Evolutionary conservation across 129 eudicot species (phyloP).

Genomic region (Flaveria linearis): DNA sequence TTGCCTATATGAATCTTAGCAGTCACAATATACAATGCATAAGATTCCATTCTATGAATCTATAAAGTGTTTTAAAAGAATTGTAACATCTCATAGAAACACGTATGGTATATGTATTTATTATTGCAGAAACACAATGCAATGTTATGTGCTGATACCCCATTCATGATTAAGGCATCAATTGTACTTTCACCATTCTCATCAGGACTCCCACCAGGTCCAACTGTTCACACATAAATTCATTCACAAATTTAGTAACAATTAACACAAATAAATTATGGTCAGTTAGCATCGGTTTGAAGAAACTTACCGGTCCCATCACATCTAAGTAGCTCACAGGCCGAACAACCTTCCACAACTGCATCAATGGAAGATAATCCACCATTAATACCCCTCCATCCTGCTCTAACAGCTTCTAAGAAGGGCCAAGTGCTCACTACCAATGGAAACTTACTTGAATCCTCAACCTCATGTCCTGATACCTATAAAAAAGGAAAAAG

Average conservation of each 20-base stretch:
- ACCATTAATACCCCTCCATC: slow-evolving; percentile 63
- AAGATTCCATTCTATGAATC: background rate
- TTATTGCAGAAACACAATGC: background rate
- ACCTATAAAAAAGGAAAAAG: slow-evolving; percentile 26
- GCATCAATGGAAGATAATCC: slow-evolving; percentile 77
- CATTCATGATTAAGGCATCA: slow-evolving; percentile 92
- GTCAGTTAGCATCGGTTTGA: background rate
- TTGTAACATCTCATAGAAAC: background rate
- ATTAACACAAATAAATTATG: background rate
- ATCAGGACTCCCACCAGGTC: slow-evolving; percentile 99
- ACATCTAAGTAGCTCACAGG: slow-evolving; percentile 77
- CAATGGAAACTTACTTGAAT: slow-evolving; percentile 51
- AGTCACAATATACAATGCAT: slow-evolving; percentile 31
- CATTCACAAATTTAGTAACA: background rate
- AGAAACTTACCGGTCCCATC: slow-evolving; percentile 75
- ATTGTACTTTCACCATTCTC: slow-evolving; percentile 89
- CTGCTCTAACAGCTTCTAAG: slow-evolving; percentile 80
- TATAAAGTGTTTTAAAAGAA: background rate
- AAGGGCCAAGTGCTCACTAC: slow-evolving; percentile 94
- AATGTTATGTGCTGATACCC: slow-evolving; percentile 54
- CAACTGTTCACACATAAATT: slow-evolving; percentile 55
- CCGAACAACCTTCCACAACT: slow-evolving; percentile 82
- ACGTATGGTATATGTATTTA: background rate
- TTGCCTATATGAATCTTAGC: slow-evolving; percentile 77
- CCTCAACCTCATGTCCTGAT: slow-evolving; percentile 45